Conservation (phyloP, 2,329 filamentous ascomycete species). For the Xylaria digitata region DNA sequence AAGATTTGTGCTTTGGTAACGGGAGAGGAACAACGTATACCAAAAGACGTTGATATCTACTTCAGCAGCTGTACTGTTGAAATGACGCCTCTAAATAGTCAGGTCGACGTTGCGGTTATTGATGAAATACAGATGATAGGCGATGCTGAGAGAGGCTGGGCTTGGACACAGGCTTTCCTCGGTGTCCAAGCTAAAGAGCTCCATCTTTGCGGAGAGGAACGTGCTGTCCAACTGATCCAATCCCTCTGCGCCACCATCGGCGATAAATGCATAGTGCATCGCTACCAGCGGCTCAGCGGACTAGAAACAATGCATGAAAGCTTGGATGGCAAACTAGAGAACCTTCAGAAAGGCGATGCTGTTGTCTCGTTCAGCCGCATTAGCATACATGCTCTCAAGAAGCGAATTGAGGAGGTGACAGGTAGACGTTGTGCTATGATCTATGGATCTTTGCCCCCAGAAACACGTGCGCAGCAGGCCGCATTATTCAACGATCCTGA, state of each 20-base stretch:
- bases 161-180: slow-evolving; percentile 91
- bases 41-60: slow-evolving; percentile 65
- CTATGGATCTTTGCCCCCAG: slow-evolving; percentile 90
- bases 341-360: slow-evolving; percentile 88
- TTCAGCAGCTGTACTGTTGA: slow-evolving; percentile 94
- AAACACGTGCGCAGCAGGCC: slow-evolving; percentile 92
- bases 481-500: slow-evolving; percentile 93
- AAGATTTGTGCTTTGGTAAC: slow-evolving; percentile 84
- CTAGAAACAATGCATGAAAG: slow-evolving; percentile 74
- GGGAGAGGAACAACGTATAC: slow-evolving; percentile 85
- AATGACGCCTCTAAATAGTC: slow-evolving; percentile 71
- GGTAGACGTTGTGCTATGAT: slow-evolving; percentile 88
- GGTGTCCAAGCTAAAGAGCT: slow-evolving; percentile 89
- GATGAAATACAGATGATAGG: slow-evolving; percentile 99
- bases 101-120: slow-evolving; percentile 90
- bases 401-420: slow-evolving; percentile 78
- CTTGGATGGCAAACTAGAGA: slow-evolving; percentile 70
- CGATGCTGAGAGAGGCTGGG: slow-evolving; percentile 83
- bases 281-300: slow-evolving; percentile 85
- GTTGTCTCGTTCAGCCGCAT: slow-evolving; percentile 88
- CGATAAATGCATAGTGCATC: slow-evolving; percentile 83
- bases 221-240: slow-evolving; percentile 81
- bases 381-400: slow-evolving; percentile 82
- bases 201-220: slow-evolving; percentile 91
- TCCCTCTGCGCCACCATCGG: slow-evolving; percentile 82